Evolutionary conservation across 78 protist species (phyloP), one percentile per base, ranked within the genome.

Genomic region (Creolimax fragrantissima): DNA sequence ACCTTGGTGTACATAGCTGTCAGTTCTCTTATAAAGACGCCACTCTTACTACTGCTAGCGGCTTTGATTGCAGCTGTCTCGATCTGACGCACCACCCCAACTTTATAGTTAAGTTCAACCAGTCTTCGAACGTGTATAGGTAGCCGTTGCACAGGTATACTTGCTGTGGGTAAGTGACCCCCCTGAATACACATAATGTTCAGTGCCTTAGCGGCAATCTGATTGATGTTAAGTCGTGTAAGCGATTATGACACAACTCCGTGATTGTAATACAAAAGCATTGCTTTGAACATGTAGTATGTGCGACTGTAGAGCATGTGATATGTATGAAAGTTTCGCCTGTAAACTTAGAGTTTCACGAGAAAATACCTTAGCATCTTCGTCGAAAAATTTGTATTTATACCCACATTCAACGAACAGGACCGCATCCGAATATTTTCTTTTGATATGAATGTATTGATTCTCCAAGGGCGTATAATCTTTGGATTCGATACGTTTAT

Each of bases 11-110:
- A 96, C 2, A 96, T 67, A 17, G 92, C 93, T 2, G 92, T 42
- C 2, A 96, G 96, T 17, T 92, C 86, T 7, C 98, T 84, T 32
- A 83, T 90, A 83, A 96, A 96, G 58, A 91, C 92, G 17, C 41
- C 45, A 7, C 92, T 44, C 32, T 93, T 92, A 5, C 45, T 90
- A 3, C 83, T 84, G 2, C 95, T 81, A 1, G 89, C 83, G 3
- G 91, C 93, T 41, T 97, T 97, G 42, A 97, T 39, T 5, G 97
- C 97, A 0, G 97, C 96, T 2, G 97, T 95, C 88, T 97, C 98
- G 37, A 95, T 96, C 90, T 97, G 98, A 39, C 95, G 94, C 11
- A 95, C 96, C 0, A 97, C 94, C 36, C 98, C 98, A 35, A 96
- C 97, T 44, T 94, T 96, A 93, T 95, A 94, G 5, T 97, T 97